Evolutionary conservation across 495 filamentous ascomycete species (phyloP), one percentile per base, ranked within the genome.

Genomic region (Amphirosellinia nigrospora): DNA sequence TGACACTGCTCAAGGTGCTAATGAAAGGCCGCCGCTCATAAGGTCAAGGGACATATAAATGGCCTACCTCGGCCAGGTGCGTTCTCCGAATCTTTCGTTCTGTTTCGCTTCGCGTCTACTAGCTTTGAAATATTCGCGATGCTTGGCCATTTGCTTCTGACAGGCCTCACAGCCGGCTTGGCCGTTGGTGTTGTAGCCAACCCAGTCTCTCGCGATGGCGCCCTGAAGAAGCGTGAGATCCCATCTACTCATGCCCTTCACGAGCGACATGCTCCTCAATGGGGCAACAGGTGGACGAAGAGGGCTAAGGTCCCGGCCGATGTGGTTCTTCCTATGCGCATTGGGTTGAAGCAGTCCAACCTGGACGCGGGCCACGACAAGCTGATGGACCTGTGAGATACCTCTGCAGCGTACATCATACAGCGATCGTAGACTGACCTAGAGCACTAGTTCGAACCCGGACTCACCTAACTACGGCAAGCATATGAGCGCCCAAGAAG

Each of bases 401-500:
- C 39, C 15, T 13, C 41, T 23, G 3, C 13, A 46, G 38, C 50
- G 46, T 66, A 58, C 8, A 28, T 26, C 23, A 32, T 50, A 38
- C 2, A 26, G 34, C 19, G 3, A 39, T 36, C n/a, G 2, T 19
- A 46, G 74, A 92, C 92, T 61, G 92, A 53, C n/a, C 48, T n/a
- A 21, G 19, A 94, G 77, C 91, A 89, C 38, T 88, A 96, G 84
- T 89, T 96, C 81, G 87, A 91, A 61, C 89, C 92, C 75, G 83
- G 88, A 68, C 6, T 89, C 87, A 0, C 73, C 79, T 6, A 86
- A 82, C 48, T 89, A 86, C 71, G 88, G 87, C 10, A 80, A 88
- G 66, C 82, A 89, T 72, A 78, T 86, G 82, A 81, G 78, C 3
- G 64, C 78, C 21, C 50, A 82, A 15, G 81, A 88, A 64, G 82